Conservation (phyloP, 2,329 filamentous ascomycete genomes). For the Cryphonectria radicalis region DNA sequence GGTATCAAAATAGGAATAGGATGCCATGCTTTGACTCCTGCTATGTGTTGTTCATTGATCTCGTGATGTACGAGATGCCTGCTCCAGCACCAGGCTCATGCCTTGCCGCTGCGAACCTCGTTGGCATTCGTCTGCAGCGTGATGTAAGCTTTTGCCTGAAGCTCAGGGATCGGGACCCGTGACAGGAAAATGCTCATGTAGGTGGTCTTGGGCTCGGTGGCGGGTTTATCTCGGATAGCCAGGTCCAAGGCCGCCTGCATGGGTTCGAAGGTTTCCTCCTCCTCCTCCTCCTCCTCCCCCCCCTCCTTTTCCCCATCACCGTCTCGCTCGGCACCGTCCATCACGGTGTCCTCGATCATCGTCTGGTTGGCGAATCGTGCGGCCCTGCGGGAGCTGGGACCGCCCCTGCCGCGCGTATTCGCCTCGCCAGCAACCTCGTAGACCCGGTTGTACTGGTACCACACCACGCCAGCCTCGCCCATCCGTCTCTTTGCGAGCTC, state of each 20-base stretch:
- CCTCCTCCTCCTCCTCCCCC: conserved; percentile 29
- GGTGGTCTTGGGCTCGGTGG: conserved; percentile 49
- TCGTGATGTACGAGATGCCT: background rate
- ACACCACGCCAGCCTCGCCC: conserved; percentile 48
- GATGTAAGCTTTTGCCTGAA: conserved; percentile 53
- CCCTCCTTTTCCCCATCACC: conserved; percentile 27
- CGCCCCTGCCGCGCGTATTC: conserved; percentile 1
- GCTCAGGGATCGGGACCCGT: conserved; percentile 54
- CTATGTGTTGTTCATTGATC: background rate
- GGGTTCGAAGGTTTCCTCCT: conserved; percentile 55
- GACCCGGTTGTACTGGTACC: conserved; percentile 63
- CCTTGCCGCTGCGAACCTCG: conserved; percentile 31
- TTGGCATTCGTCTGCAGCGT: conserved; percentile 51
- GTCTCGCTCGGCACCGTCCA: conserved; percentile 36
- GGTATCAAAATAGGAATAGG: background rate
- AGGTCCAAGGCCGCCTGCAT: conserved; percentile 62
- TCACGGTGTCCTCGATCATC: conserved; percentile 48
- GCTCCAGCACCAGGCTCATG: background rate
- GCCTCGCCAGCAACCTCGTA: conserved; percentile 49
- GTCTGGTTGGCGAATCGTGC: conserved; percentile 21
- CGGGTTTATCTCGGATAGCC: conserved; percentile 50
- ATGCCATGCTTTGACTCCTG: background rate
- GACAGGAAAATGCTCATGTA: conserved; percentile 67
- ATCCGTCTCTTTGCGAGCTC: conserved; percentile 68
- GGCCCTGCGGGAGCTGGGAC: background rate